A percentile compares a stretch with the other conserved stretches of the same genome.
phyloP scores from a whole-genome alignment of 2,329 filamentous ascomycete species.

The Pyrenophora teres region DNA sequence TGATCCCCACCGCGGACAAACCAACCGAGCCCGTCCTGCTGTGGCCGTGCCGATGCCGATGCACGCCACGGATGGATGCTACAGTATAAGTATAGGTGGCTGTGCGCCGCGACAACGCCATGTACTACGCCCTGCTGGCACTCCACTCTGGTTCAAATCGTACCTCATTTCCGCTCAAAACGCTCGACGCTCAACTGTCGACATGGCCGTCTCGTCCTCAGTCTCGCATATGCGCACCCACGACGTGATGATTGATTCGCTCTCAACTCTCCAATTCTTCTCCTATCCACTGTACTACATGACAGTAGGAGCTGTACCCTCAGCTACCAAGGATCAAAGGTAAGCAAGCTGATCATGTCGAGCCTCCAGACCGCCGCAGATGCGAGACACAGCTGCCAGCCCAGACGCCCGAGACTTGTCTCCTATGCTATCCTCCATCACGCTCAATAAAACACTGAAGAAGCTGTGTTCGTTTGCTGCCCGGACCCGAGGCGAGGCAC shows the following conservation, averaged over 20 bases:
- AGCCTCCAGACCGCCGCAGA: background rate
- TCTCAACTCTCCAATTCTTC: background rate
- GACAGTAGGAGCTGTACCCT: no score
- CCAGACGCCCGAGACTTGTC: background rate
- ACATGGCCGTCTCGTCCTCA: background rate
- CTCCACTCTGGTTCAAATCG: background rate
- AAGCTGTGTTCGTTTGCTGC: no score
- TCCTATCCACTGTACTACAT: conserved; percentile 10
- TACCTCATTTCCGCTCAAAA: no score
- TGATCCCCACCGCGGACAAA: no score
- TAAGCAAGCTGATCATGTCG: background rate
- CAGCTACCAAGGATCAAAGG: background rate
- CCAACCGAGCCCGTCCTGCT: background rate
- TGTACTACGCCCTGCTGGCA: background rate
- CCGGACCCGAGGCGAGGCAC: no score
- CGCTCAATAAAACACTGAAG: no score
- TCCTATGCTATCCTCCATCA: no score
- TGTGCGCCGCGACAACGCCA: background rate
- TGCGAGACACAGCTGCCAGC: background rate
- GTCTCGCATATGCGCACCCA: background rate
- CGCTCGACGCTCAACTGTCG: background rate
- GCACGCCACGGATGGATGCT: background rate
- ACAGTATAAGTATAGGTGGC: background rate
- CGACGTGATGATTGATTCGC: no score
- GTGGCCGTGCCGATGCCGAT: conserved; percentile 14